phyloP scores from a whole-genome alignment of 495 filamentous ascomycete genomes.

The Hypoxylon subgilvum region DNA sequence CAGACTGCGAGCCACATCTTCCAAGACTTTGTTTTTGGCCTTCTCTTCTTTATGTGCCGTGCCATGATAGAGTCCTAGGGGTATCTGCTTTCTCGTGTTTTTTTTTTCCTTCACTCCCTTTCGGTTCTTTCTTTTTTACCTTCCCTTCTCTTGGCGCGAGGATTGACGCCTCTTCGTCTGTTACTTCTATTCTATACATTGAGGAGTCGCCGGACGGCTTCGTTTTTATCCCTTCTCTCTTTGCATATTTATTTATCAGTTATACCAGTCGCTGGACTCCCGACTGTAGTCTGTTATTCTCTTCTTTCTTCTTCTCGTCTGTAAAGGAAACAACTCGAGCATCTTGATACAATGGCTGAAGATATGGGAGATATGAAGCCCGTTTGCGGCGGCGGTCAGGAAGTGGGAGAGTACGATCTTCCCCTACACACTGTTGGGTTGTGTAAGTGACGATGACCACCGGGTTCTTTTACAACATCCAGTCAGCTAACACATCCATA shows the following conservation, averaged over 20 bases:
- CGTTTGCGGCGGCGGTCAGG: slow-evolving; percentile 49
- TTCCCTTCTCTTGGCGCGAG: slow-evolving; percentile 39
- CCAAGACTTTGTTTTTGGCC: slow-evolving; percentile 42
- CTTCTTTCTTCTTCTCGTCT: slow-evolving; percentile 10
- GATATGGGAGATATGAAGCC: slow-evolving; percentile 48
- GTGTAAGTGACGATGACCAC: slow-evolving; percentile 48
- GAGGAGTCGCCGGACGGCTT: slow-evolving; percentile 43
- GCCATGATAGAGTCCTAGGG: slow-evolving; percentile 26
- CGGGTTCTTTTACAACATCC: background rate
- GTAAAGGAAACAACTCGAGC: background rate
- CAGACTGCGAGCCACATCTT: slow-evolving; percentile 22
- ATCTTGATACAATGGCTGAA: slow-evolving; percentile 19
- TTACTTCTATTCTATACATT: slow-evolving; percentile 29
- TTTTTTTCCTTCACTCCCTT: slow-evolving; percentile 31
- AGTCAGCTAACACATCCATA: slow-evolving; percentile 28
- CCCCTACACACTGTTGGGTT: slow-evolving; percentile 54
- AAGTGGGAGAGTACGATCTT: slow-evolving; percentile 56
- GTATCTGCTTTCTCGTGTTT: slow-evolving; percentile 25
- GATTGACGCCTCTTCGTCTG: slow-evolving; percentile 41
- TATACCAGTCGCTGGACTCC: slow-evolving; percentile 25
- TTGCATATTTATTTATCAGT: slow-evolving; percentile 8
- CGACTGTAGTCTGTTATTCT: slow-evolving; percentile 15
- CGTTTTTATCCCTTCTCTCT: slow-evolving; percentile 25
- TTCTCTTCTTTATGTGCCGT: slow-evolving; percentile 22
- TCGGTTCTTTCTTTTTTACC: slow-evolving; percentile 17